A percentile compares a stretch with the other conserved stretches of the same genome.
Evolutionary conservation across 2,329 filamentous ascomycete species (phyloP).

Genomic region (Dactylellina drechsleri): DNA sequence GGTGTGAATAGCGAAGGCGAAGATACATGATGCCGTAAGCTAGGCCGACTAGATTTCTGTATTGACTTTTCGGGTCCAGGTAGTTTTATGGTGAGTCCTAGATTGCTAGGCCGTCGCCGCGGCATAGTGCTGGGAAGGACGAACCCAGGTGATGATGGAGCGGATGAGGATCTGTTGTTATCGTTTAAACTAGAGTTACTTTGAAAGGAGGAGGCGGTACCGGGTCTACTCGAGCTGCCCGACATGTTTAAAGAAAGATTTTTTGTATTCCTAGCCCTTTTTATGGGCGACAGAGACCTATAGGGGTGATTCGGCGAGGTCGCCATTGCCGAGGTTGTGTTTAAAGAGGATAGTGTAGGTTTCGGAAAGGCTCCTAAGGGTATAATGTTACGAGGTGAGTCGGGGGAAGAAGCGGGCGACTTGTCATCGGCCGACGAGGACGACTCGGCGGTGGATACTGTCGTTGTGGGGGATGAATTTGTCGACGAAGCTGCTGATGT

Average conservation of each 20-base stretch:
- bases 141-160: constrained; percentile 78
- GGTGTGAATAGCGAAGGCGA: constrained; percentile 75
- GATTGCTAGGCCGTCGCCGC: constrained; percentile 76
- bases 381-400: constrained; percentile 81
- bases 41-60: constrained; percentile 45
- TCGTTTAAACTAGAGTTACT: constrained; percentile 57
- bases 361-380: constrained; percentile 62
- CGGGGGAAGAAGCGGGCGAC: constrained; percentile 89
- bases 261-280: constrained; percentile 81
- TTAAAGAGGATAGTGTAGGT: constrained; percentile 70
- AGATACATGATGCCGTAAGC: constrained; percentile 72
- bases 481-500: constrained; percentile 79
- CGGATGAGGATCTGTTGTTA: constrained; percentile 63
- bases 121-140: constrained; percentile 77
- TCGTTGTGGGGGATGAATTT: constrained; percentile 94
- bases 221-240: constrained; percentile 64
- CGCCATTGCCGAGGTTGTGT: constrained; percentile 61
- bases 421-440: constrained; percentile 88
- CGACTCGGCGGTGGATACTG: constrained; percentile 89
- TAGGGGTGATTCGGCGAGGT: constrained; percentile 62
- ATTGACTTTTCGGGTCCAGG: constrained; percentile 66
- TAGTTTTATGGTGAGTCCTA: constrained; percentile 79
- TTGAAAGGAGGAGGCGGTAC: constrained; percentile 65
- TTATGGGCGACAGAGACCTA: constrained; percentile 65
- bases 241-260: constrained; percentile 80